These are phyloP conservation scores for Verticillium longisporum DNA, from an alignment of 2,329 filamentous ascomycete genomes.

Conservation along the genomic window DNA sequence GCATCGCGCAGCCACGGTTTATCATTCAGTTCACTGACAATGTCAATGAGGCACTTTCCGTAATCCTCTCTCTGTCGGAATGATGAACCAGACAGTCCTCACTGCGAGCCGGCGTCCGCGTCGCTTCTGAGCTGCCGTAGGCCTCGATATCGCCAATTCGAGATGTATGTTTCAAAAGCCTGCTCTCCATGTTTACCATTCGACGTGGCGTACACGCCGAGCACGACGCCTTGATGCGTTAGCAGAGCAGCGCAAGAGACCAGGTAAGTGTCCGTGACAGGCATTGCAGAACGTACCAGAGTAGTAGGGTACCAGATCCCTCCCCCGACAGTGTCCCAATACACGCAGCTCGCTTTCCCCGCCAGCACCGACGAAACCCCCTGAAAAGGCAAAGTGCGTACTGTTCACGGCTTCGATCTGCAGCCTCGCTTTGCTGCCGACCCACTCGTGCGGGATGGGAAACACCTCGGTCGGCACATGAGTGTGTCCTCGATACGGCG, in stretches of 20 bases:
- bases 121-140: constrained; percentile 5
- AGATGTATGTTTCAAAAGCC: constrained; percentile 9
- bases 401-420: constrained; percentile 9
- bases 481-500: constrained; percentile 5
- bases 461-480: constrained; percentile 1
- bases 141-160: constrained; percentile 4
- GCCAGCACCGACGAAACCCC: not conserved
- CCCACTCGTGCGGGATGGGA: constrained; percentile 4
- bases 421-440: constrained; percentile 2
- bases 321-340: constrained; percentile 8
- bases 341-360: not conserved
- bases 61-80: too few species aligned
- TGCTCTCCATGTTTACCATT: constrained; percentile 11
- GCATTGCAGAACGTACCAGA: constrained; percentile 4
- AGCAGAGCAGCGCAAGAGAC: not conserved
- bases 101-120: not conserved
- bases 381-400: constrained; percentile 9
- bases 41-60: too few species aligned
- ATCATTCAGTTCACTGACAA: too few species aligned
- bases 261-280: too few species aligned
- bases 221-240: not conserved
- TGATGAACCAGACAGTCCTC: too few species aligned
- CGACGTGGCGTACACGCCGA: constrained; percentile 7
- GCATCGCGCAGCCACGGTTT: too few species aligned
- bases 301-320: constrained; percentile 11